A percentile compares a stretch with the other conserved stretches of the same genome.
These are phyloP conservation scores for Apiospora malaysiana DNA, from an alignment of 2,329 filamentous ascomycete genomes.

Conservation along the genomic window DNA sequence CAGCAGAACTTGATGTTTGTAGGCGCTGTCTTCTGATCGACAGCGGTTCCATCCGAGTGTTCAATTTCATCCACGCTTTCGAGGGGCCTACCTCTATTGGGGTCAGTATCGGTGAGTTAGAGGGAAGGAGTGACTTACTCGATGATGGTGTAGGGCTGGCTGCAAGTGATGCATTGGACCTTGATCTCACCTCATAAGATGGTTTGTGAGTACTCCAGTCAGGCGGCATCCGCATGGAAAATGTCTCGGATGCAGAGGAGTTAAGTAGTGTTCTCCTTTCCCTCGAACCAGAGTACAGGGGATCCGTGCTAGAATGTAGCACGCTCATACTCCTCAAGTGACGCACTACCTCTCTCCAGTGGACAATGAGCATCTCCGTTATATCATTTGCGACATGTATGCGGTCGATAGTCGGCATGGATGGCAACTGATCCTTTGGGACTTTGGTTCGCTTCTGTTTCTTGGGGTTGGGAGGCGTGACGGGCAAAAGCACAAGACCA, in stretches of 20 bases:
- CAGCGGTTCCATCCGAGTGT: slow-evolving; percentile 24
- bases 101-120: not conserved
- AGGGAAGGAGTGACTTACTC: slow-evolving; percentile 32
- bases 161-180: slow-evolving; percentile 44
- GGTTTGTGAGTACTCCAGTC: slow-evolving; percentile 40
- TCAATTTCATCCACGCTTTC: slow-evolving; percentile 15
- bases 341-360: slow-evolving; percentile 68
- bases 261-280: slow-evolving; percentile 35
- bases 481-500: slow-evolving; percentile 50
- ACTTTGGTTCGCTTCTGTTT: slow-evolving; percentile 41
- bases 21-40: slow-evolving; percentile 28
- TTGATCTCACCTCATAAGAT: slow-evolving; percentile 29
- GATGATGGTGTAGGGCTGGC: slow-evolving; percentile 41
- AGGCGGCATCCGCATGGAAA: slow-evolving; percentile 44
- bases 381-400: slow-evolving; percentile 63
- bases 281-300: slow-evolving; percentile 23
- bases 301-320: slow-evolving; percentile 33
- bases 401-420: slow-evolving; percentile 55
- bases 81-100: slow-evolving; percentile 27
- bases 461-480: slow-evolving; percentile 51
- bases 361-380: slow-evolving; percentile 68
- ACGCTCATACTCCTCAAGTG: slow-evolving; percentile 60
- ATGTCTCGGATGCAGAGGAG: slow-evolving; percentile 50
- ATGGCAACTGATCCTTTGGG: slow-evolving; percentile 28
- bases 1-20: slow-evolving; percentile 28